Evolutionary conservation across 108 stramenopile genomes (phyloP).

Genomic region (Chaetoceros muelleri): DNA sequence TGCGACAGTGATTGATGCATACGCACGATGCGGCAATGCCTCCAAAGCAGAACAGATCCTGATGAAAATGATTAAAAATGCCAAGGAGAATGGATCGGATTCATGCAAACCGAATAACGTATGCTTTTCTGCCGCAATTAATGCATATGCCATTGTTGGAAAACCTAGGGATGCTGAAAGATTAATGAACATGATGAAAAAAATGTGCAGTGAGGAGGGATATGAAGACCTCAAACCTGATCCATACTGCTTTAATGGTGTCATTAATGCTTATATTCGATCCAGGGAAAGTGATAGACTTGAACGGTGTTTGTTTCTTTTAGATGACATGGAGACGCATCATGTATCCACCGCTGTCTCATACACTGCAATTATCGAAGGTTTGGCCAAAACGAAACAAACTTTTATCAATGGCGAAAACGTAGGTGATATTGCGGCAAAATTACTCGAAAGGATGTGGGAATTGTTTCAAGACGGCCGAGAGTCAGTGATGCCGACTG

Average conservation of each 20-base stretch:
- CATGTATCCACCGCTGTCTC: not conserved
- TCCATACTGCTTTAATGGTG: not conserved
- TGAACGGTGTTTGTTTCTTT: not conserved
- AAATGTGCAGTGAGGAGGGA: not conserved
- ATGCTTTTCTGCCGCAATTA: constrained; percentile 27
- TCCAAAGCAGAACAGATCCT: constrained; percentile 4
- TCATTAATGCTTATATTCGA: not conserved
- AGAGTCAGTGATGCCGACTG: constrained; percentile 34
- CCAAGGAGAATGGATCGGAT: not conserved
- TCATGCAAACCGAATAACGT: constrained; percentile 13
- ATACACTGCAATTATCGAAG: not conserved
- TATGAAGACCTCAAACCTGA: not conserved
- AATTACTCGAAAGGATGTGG: constrained; percentile 57
- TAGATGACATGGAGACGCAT: not conserved
- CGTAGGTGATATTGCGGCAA: constrained; percentile 34
- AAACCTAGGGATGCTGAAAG: constrained; percentile 44
- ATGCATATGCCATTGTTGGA: constrained; percentile 40
- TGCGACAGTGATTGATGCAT: constrained; percentile 66
- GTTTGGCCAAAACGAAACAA: not conserved
- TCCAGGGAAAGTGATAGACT: not conserved
- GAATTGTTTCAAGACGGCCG: constrained; percentile 30
- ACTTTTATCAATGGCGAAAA: not conserved
- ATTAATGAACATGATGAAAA: constrained; percentile 21
- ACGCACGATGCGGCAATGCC: constrained; percentile 61
- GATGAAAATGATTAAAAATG: not conserved